Percentiles rank a stretch among this genome's conserved stretches.
Conservation (phyloP, 2,329 filamentous ascomycete species). For the Phoma sp. region DNA sequence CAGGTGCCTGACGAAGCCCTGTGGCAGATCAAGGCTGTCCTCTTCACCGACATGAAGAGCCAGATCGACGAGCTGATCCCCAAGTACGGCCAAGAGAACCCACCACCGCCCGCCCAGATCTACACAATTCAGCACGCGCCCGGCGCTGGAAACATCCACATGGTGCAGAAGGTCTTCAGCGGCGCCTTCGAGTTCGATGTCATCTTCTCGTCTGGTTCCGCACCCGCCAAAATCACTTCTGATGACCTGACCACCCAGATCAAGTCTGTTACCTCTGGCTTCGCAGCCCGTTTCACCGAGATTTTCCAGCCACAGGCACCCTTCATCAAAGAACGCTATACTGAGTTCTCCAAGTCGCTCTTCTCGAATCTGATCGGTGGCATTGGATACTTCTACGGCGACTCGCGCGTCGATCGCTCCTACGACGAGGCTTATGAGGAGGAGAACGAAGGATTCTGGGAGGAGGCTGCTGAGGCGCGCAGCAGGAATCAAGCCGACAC, state of each 20-base stretch:
- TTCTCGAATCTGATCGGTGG: slow-evolving; percentile 94
- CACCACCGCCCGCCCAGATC: slow-evolving; percentile 82
- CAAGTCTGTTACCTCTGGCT: slow-evolving; percentile 67
- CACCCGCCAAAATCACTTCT: slow-evolving; percentile 58
- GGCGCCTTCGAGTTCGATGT: slow-evolving; percentile 92
- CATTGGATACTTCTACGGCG: slow-evolving; percentile 92
- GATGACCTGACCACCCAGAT: slow-evolving; percentile 75
- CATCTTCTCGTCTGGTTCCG: slow-evolving; percentile 81
- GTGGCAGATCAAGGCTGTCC: slow-evolving; percentile 80
- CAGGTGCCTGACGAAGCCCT: slow-evolving; percentile 69
- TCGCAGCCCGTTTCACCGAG: slow-evolving; percentile 74
- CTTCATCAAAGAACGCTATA: slow-evolving; percentile 75
- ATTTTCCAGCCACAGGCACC: slow-evolving; percentile 77
- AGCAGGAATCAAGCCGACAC: slow-evolving; percentile 69
- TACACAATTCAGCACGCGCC: slow-evolving; percentile 78
- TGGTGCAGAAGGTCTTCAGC: slow-evolving; percentile 90
- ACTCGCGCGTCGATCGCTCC: slow-evolving; percentile 86
- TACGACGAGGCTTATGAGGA: slow-evolving; percentile 94
- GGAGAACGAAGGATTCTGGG: slow-evolving; percentile 94
- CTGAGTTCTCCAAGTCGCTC: slow-evolving; percentile 83
- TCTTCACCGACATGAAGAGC: slow-evolving; percentile 69
- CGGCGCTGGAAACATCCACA: slow-evolving; percentile 77
- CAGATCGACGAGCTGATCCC: slow-evolving; percentile 65
- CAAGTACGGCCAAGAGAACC: slow-evolving; percentile 64
- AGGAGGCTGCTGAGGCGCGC: slow-evolving; percentile 82